Evolutionary conservation across 139 green algal species (phyloP).

Genomic region (Nannochloris sp.): DNA sequence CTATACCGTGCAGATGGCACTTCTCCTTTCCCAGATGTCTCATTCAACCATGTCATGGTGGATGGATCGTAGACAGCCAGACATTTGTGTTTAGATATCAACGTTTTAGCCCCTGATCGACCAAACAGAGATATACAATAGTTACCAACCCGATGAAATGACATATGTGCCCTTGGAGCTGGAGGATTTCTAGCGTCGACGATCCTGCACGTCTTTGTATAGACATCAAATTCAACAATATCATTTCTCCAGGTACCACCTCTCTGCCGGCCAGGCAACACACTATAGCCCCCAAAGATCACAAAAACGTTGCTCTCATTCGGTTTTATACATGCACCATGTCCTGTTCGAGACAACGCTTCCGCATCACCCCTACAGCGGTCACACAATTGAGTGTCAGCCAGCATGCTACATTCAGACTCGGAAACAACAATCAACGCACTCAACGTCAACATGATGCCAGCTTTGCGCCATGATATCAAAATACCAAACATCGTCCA

Average conservation of each 20-base stretch:
- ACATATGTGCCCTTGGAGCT: constrained; percentile 12
- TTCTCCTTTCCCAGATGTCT: neutral
- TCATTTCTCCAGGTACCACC: constrained; percentile 15
- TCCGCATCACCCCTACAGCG: no score
- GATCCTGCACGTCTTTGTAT: neutral
- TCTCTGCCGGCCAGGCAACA: neutral
- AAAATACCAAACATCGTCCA: constrained; percentile 3
- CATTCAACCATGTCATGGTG: neutral
- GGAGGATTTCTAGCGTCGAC: constrained; percentile 2
- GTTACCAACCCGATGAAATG: neutral
- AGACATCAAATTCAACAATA: constrained; percentile 12
- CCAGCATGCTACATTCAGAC: no score
- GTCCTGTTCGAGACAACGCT: neutral
- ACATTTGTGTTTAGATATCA: neutral
- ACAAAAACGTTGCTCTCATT: constrained; percentile 1
- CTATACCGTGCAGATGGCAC: constrained; percentile 1
- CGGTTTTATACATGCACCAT: constrained; percentile 21
- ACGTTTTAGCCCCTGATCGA: neutral
- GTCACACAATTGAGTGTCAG: no score
- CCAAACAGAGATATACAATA: constrained; percentile 11
- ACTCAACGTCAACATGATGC: neutral
- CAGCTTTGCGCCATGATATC: neutral
- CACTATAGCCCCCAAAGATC: constrained; percentile 20
- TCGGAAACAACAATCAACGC: no score
- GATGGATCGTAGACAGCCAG: constrained; percentile 1